These are phyloP conservation scores for Saccharomyces hybrid DNA, from an alignment of 1,139 yeast genomes.

Conservation along the genomic window DNA sequence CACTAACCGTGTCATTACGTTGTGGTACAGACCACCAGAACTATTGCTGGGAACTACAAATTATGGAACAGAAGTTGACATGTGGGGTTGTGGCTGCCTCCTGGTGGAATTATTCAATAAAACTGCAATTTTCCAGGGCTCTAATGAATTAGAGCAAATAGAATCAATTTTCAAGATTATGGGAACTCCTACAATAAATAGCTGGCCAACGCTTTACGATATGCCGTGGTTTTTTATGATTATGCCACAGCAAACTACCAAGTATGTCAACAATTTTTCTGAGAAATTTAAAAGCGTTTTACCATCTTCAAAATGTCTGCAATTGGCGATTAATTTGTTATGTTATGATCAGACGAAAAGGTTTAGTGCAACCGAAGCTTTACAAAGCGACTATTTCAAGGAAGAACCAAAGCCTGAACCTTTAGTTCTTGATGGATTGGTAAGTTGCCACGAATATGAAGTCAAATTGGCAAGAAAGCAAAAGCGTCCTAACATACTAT, in stretches of 20 bases:
- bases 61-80: constrained; percentile 85
- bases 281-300: constrained; percentile 38
- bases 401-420: constrained; percentile 62
- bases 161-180: constrained; percentile 65
- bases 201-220: constrained; percentile 69
- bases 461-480: constrained; percentile 58
- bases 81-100: constrained; percentile 96
- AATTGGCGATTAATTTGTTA: constrained; percentile 57
- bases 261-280: constrained; percentile 42
- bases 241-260: constrained; percentile 40
- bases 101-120: constrained; percentile 72
- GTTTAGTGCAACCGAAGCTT: constrained; percentile 52
- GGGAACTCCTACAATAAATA: constrained; percentile 76
- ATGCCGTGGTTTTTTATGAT: constrained; percentile 92
- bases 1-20: constrained; percentile 88
- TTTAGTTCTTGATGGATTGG: constrained; percentile 45
- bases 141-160: constrained; percentile 80
- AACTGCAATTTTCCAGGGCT: constrained; percentile 75
- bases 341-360: constrained; percentile 62
- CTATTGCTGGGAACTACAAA: constrained; percentile 80
- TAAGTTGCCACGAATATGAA: constrained; percentile 96
- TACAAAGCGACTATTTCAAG: constrained; percentile 59
- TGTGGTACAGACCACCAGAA: constrained; percentile 98
- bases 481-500: constrained; percentile 11
- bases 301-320: constrained; percentile 50